Evolutionary conservation across 768 basidiomycete species (phyloP).

Genomic region (Lactarius sp.): DNA sequence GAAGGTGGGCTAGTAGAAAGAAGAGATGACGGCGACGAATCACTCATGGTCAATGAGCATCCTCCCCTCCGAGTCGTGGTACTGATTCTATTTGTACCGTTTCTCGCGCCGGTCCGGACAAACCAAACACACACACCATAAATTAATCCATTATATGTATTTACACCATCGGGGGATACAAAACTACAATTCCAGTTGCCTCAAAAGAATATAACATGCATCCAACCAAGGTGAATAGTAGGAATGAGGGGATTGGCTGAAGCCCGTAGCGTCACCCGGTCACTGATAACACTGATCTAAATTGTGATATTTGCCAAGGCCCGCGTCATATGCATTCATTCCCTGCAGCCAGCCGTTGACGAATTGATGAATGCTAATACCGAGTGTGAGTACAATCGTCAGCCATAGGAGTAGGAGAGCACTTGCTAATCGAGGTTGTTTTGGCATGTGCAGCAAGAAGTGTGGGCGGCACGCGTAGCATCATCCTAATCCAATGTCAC

Average conservation of each 20-base stretch:
- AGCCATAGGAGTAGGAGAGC: background rate
- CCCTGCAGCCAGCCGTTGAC: slow-evolving; percentile 70
- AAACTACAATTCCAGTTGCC: background rate
- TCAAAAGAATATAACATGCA: background rate
- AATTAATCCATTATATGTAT: no score
- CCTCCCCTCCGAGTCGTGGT: background rate
- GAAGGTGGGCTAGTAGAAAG: slow-evolving; percentile 43
- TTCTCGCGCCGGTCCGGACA: slow-evolving; percentile 4
- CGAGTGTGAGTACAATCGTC: background rate
- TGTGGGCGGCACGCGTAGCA: slow-evolving; percentile 54
- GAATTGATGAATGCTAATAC: slow-evolving; percentile 55
- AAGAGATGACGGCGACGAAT: slow-evolving; percentile 39
- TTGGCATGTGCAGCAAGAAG: slow-evolving; percentile 63
- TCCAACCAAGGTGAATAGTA: no score
- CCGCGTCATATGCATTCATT: slow-evolving; percentile 46
- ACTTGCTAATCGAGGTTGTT: slow-evolving; percentile 85
- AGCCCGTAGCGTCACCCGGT: background rate
- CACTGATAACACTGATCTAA: slow-evolving; percentile 36
- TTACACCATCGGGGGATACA: no score
- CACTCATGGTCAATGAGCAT: slow-evolving; percentile 27
- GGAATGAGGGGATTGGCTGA: no score
- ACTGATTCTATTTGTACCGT: background rate
- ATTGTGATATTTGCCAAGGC: slow-evolving; percentile 66
- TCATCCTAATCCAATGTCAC: slow-evolving; percentile 33
- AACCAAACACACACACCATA: background rate